These are phyloP conservation scores for Neonectria faginata DNA, from an alignment of 2,329 filamentous ascomycete genomes.

Conservation along the genomic window DNA sequence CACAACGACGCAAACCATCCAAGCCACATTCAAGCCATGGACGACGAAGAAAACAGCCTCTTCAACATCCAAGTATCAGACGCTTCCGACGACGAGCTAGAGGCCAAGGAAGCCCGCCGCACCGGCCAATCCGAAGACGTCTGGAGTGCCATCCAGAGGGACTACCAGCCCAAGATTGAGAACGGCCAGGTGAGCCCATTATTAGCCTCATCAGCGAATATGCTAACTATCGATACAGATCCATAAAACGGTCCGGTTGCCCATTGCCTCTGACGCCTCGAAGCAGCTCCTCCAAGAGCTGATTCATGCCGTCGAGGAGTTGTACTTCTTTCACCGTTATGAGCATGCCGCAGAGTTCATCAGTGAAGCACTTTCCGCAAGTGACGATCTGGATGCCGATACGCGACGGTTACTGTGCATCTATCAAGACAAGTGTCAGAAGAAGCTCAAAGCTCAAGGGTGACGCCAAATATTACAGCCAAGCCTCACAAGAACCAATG, in stretches of 20 bases:
- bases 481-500: background rate
- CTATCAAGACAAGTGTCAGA: conserved; percentile 58
- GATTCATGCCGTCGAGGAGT: conserved; percentile 67
- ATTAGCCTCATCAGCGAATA: background rate
- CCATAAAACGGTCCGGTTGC: conserved; percentile 56
- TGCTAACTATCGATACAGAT: conserved; percentile 51
- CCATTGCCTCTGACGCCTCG: conserved; percentile 51
- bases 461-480: conserved; percentile 1
- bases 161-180: conserved; percentile 63
- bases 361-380: conserved; percentile 48
- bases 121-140: conserved; percentile 62
- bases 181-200: conserved; percentile 62
- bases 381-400: conserved; percentile 57
- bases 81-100: conserved; percentile 51
- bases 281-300: conserved; percentile 64
- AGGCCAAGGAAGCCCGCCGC: conserved; percentile 47
- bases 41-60: conserved; percentile 46
- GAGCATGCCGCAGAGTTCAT: conserved; percentile 59
- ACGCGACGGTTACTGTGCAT: conserved; percentile 53
- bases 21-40: conserved; percentile 37
- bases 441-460: conserved; percentile 43
- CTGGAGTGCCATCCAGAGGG: conserved; percentile 59
- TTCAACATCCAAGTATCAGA: conserved; percentile 50
- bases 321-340: conserved; percentile 66
- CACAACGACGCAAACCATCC: conserved; percentile 21